Base-by-base conservation (phyloP, 495 filamentous ascomycete species). In the Oidiodendron maius region DNA sequence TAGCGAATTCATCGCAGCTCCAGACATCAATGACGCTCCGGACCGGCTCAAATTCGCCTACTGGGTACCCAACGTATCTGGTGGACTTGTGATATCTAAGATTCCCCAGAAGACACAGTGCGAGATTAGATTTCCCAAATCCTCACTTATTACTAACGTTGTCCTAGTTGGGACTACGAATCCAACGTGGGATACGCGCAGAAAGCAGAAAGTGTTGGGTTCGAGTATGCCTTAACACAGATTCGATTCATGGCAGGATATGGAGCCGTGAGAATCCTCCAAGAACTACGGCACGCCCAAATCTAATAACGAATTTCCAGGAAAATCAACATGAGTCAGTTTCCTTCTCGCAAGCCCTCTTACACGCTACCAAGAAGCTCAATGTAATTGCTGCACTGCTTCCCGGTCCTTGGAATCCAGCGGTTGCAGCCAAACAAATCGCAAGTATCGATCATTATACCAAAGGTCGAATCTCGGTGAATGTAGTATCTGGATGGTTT, bases 41-140 rank as follows among this genome's bases (percentile, higher is more conserved):
- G 39, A 47, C 26, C 40, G 47, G 21, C 47, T 56, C 36, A 56
- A 56, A 34, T 56, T 56, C 44, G 53, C 53, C 15, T 74, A 71
- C 62, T 72, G 71, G 71, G 71, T 74, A 13, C 71, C 71, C 32
- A 74, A 74, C 48, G 71, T 74, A 15, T 71, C 68, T 3, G 71
- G 71, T 40, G 71, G 69, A 9, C 61, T 74, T 6, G 69, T 74
- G 15, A 66, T 71, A 35, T 67, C 62, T 46, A 74, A 72, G 50
- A 71, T 74, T 35, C 62, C 66, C n/a, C 71, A 74, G 43, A 50
- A 56, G 3, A 74, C 71, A 6, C 41, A 46, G 39, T 53, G 37
- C 4, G 18, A 30, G 3, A 25, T 17, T 3, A 20, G 10, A n/a
- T 46, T 37, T 4, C 12, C 20, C 18, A 18, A 13, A 10, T 10